These are phyloP conservation scores for Sporodiniella umbellata DNA, from an alignment of 371 early-diverging fungal species.

Conservation along the genomic window DNA sequence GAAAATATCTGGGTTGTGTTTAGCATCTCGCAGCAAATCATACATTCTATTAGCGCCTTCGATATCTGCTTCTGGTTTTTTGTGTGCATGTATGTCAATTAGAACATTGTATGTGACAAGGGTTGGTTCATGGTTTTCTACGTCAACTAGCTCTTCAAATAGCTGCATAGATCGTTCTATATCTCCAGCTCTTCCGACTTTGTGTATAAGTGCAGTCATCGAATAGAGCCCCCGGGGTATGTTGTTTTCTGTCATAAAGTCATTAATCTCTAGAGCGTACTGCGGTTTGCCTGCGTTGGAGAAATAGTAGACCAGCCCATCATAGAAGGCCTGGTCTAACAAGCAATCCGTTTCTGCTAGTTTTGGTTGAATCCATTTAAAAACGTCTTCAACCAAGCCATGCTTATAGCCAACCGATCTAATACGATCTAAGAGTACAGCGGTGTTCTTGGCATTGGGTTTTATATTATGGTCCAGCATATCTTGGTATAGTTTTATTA, in stretches of 20 bases:
- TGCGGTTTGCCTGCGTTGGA: slow-evolving; percentile 35
- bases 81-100: slow-evolving; percentile 48
- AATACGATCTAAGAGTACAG: slow-evolving; percentile 24
- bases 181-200: slow-evolving; percentile 42
- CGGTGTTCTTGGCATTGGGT: slow-evolving; percentile 17
- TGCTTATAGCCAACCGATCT: slow-evolving; percentile 14
- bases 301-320: slow-evolving; percentile 37
- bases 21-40: slow-evolving; percentile 23
- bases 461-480: slow-evolving; percentile 29
- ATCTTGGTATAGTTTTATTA: slow-evolving; percentile 29
- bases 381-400: slow-evolving; percentile 25
- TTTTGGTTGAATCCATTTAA: slow-evolving; percentile 37
- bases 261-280: slow-evolving; percentile 37
- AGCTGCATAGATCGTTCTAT: slow-evolving; percentile 27
- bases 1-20: slow-evolving; percentile 23
- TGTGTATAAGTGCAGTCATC: slow-evolving; percentile 46
- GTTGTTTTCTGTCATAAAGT: slow-evolving; percentile 31
- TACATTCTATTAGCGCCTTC: slow-evolving; percentile 27
- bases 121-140: slow-evolving; percentile 24
- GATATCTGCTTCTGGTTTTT: slow-evolving; percentile 32
- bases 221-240: slow-evolving; percentile 26
- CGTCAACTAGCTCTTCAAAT: slow-evolving; percentile 29
- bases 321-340: slow-evolving; percentile 25
- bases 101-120: slow-evolving; percentile 45
- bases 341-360: slow-evolving; percentile 15